phyloP scores from a whole-genome alignment of 768 basidiomycete genomes.

The Phaeotremella fagi region DNA sequence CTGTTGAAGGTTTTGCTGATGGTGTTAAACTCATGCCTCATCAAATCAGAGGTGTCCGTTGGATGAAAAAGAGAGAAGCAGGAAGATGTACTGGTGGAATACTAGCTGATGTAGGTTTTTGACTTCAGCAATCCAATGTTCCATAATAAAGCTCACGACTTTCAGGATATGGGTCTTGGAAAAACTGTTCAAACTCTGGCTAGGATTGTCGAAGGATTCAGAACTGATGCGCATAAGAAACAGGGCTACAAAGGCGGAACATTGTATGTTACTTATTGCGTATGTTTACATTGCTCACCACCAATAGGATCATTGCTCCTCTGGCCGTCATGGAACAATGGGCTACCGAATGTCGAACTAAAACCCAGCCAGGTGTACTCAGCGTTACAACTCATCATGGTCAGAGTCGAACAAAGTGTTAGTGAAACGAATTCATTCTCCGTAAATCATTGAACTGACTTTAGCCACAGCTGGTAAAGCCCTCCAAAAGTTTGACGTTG shows the following conservation, averaged over 20 bases:
- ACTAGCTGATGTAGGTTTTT: constrained; percentile 62
- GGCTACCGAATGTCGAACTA: constrained; percentile 73
- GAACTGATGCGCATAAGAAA: constrained; percentile 63
- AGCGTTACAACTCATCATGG: constrained; percentile 82
- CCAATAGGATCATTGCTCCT: constrained; percentile 87
- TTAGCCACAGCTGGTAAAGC: constrained; percentile 32
- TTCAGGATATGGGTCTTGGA: constrained; percentile 49
- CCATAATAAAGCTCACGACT: too few relatives aligned
- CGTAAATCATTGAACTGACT: not conserved
- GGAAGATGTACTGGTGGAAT: constrained; percentile 80
- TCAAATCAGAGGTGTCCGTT: constrained; percentile 75
- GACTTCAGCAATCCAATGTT: too few relatives aligned
- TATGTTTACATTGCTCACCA: too few relatives aligned
- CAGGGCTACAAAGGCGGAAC: constrained; percentile 58
- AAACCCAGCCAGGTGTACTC: constrained; percentile 58
- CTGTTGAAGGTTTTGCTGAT: constrained; percentile 71
- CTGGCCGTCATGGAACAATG: constrained; percentile 85
- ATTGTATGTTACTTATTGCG: constrained; percentile 31
- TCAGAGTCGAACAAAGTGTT: constrained; percentile 63
- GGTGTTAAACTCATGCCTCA: constrained; percentile 72
- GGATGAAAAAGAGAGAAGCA: constrained; percentile 81
- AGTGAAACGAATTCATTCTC: too few relatives aligned
- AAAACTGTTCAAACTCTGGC: constrained; percentile 83
- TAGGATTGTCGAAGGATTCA: constrained; percentile 76
- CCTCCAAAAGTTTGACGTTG: constrained; percentile 49